Percentiles rank a stretch among this genome's conserved stretches.
These are phyloP conservation scores for Scalesia atractyloides DNA, from an alignment of 129 eudicot species.

Conservation along the genomic window DNA sequence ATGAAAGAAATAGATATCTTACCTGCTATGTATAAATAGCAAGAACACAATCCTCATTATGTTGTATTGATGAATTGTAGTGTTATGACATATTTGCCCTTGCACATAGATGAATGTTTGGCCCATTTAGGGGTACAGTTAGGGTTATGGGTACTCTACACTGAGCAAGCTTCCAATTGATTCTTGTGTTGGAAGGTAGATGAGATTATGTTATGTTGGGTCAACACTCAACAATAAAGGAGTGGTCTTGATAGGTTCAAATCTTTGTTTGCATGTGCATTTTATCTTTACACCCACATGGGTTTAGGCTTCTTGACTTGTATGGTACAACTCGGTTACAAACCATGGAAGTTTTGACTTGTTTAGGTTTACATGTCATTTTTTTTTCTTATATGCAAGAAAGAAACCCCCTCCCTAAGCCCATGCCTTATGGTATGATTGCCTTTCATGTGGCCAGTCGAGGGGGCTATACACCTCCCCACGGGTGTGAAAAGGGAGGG, in stretches of 20 bases:
- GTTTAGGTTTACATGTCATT: neutral
- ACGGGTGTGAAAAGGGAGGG: no score
- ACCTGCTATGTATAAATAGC: constrained; percentile 27
- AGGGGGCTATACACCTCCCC: no score
- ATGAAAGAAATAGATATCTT: constrained; percentile 31
- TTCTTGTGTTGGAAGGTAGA: constrained; percentile 37
- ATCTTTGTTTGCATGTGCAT: constrained; percentile 33
- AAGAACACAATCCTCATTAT: constrained; percentile 25
- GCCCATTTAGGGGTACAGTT: constrained; percentile 26
- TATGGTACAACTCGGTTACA: constrained; percentile 6
- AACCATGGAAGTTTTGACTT: constrained; percentile 20
- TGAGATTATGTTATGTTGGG: constrained; percentile 27
- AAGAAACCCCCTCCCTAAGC: no score
- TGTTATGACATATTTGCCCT: constrained; percentile 24
- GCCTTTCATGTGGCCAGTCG: no score
- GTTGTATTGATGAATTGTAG: constrained; percentile 11
- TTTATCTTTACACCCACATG: constrained; percentile 32
- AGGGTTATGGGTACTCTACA: constrained; percentile 3
- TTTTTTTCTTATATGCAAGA: no score
- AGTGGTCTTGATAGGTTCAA: constrained; percentile 12
- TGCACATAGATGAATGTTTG: constrained; percentile 17
- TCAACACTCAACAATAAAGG: neutral
- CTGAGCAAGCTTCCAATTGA: constrained; percentile 22
- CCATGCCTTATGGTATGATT: no score
- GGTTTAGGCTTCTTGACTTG: constrained; percentile 27